A percentile compares a stretch with the other conserved stretches of the same genome.
Conservation (phyloP, 495 filamentous ascomycete genomes). For the Penicillium goetzii region DNA sequence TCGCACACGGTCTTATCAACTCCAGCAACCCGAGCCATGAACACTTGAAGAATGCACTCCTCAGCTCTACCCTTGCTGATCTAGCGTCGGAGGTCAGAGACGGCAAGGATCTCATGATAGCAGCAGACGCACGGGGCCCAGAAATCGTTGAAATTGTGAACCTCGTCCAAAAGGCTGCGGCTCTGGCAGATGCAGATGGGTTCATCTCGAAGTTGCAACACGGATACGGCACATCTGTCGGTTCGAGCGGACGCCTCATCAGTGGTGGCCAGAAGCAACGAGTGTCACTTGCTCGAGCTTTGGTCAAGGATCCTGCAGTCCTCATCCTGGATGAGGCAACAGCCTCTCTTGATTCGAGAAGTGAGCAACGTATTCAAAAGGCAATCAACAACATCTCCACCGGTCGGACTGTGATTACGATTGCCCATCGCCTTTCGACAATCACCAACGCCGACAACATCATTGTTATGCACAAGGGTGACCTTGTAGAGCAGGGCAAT, state of each 20-base stretch:
- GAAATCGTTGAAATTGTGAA: constrained; percentile 44
- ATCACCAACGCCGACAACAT: constrained; percentile 68
- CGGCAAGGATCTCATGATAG: constrained; percentile 39
- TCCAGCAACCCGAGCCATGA: constrained; percentile 51
- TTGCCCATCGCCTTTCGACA: constrained; percentile 54
- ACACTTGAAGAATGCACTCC: constrained; percentile 41
- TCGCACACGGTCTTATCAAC: constrained; percentile 66
- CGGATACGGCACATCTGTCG: constrained; percentile 56
- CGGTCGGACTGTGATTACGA: constrained; percentile 52
- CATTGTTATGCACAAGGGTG: constrained; percentile 59
- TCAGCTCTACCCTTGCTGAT: constrained; percentile 34
- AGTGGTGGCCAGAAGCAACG: constrained; percentile 69
- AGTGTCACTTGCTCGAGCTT: constrained; percentile 68
- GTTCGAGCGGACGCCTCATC: constrained; percentile 59
- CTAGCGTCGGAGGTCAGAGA: constrained; percentile 39
- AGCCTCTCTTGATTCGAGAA: constrained; percentile 56
- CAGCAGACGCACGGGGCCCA: constrained; percentile 35
- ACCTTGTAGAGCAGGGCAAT: constrained; percentile 58
- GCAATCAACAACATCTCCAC: constrained; percentile 52
- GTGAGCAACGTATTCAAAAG: constrained; percentile 55
- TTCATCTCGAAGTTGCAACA: constrained; percentile 54
- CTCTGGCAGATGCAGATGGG: constrained; percentile 45
- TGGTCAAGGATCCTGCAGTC: constrained; percentile 79
- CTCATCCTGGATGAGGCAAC: constrained; percentile 87
- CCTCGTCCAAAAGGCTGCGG: constrained; percentile 43